Evolutionary conservation across 1,284 basidiomycete species (phyloP).

Genomic region (Cryptococcus floricola): DNA sequence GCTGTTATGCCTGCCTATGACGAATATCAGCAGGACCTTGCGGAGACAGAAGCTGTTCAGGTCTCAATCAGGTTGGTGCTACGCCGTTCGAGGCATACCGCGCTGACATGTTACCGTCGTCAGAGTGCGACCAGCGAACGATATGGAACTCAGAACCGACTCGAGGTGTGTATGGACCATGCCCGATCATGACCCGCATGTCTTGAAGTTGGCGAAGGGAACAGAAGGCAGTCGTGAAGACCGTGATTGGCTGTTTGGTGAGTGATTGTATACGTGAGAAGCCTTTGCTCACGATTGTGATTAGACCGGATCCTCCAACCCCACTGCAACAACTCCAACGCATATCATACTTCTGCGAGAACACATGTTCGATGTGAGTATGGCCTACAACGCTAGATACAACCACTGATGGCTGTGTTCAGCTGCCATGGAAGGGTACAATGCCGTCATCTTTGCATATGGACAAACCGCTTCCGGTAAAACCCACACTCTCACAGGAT

Average conservation of each 20-base stretch:
- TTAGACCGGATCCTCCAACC: constrained; percentile 37
- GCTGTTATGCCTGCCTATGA: not conserved
- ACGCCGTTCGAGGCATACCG: not conserved
- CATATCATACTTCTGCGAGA: constrained; percentile 78
- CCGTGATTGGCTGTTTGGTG: constrained; percentile 48
- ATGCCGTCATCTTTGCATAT: constrained; percentile 90
- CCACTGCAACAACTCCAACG: constrained; percentile 70
- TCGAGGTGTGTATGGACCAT: constrained; percentile 35
- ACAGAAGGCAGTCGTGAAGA: constrained; percentile 35
- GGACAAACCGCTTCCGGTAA: constrained; percentile 71
- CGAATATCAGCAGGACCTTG: constrained; percentile 21
- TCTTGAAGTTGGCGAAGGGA: constrained; percentile 40
- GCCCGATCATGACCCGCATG: constrained; percentile 33
- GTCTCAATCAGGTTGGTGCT: constrained; percentile 70
- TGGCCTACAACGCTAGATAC: not conserved
- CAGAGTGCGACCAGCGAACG: constrained; percentile 65
- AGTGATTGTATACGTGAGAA: constrained; percentile 32
- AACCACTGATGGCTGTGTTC: constrained; percentile 6
- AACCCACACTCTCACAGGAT: constrained; percentile 84
- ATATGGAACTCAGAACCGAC: constrained; percentile 42
- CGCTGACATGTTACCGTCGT: not conserved
- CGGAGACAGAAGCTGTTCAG: constrained; percentile 67
- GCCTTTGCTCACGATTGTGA: constrained; percentile 40
- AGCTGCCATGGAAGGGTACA: constrained; percentile 94
- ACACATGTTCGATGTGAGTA: constrained; percentile 67